Base-by-base conservation (phyloP, 2,329 filamentous ascomycete species). In the Ceratocystis ficicola region DNA sequence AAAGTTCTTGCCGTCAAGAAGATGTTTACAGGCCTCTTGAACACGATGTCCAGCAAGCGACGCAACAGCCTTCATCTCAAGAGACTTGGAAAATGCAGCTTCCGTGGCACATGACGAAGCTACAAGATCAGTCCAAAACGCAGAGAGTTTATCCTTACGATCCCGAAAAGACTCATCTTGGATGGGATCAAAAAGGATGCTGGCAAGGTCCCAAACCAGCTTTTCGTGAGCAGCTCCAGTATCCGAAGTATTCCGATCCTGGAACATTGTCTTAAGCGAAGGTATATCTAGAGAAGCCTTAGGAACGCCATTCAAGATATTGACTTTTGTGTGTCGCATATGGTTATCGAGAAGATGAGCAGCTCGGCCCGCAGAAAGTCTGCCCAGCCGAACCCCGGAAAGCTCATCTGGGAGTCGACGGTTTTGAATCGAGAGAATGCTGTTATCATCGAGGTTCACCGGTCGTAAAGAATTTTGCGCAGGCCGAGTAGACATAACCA, bases 61-160 rank as follows among this genome's bases (percentile, higher is more conserved):
- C 22, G 88, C 83, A 66, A 99, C 80, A 0, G 93, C 93, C 73
- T 90, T 91, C 73, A 96, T 90, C 72, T 96, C 92, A 1, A 81
- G 77, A 0, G 85, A 85, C 60, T 79, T 77, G 1, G 86, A 85
- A 69, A 84, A 78, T 32, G 81, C 79, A 41, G 85, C 77, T 28
- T 79, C 78, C 57, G 78, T 80, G 20, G 77, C 78, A 1, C 83
- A 82, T 30, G 79, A 78, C 25, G 80, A 77, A 71, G 83, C 86
- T 70, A 93, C 82, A 75, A 92, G 76, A 25, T 81, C 79, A 64
- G 84, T 80, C 80, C 88, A 85, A 65, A 87, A 86, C 28, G 80
- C 77, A 0, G 85, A 84, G n/a, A 96, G 78, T 65, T 80, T 83
- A 66, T 86, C 83, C 70, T 88, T 81, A 44, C 84, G 81, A 36